phyloP scores from a whole-genome alignment of 768 basidiomycete genomes.

The Boletus pseudopeckii region DNA sequence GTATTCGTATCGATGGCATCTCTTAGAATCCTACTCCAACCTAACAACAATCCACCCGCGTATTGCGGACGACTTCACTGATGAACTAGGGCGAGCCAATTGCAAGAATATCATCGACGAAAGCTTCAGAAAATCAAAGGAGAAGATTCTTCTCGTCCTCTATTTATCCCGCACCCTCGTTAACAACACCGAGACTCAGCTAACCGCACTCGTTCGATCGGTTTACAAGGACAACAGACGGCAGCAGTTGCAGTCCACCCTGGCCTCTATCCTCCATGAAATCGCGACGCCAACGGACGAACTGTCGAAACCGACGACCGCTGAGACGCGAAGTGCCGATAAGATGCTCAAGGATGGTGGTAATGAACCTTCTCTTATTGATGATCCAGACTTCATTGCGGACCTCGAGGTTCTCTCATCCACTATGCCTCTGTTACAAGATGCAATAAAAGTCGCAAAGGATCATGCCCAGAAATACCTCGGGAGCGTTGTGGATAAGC shows the following conservation, averaged over 20 bases:
- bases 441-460: conserved; percentile 10
- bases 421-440: conserved; percentile 16
- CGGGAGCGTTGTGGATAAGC: conserved; percentile 13
- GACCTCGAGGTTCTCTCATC: conserved; percentile 17
- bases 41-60: conserved; percentile 15
- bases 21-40: conserved; percentile 16
- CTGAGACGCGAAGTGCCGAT: conserved; percentile 13
- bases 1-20: background rate
- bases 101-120: conserved; percentile 16
- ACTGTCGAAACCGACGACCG: conserved; percentile 6
- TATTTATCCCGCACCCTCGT: conserved; percentile 15
- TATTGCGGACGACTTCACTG: conserved; percentile 16
- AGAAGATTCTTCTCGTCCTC: conserved; percentile 18
- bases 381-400: conserved; percentile 20
- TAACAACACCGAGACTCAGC: conserved; percentile 13
- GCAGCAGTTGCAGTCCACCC: conserved; percentile 9
- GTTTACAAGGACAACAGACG: conserved; percentile 13
- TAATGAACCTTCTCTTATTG: conserved; percentile 18
- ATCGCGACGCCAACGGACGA: background rate
- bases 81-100: conserved; percentile 16
- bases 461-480: conserved; percentile 22
- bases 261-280: conserved; percentile 19
- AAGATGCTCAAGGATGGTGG: conserved; percentile 22
- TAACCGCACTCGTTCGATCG: conserved; percentile 10
- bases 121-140: conserved; percentile 23